phyloP scores from a whole-genome alignment of 2,329 filamentous ascomycete genomes.

The Penicillium glabrum region DNA sequence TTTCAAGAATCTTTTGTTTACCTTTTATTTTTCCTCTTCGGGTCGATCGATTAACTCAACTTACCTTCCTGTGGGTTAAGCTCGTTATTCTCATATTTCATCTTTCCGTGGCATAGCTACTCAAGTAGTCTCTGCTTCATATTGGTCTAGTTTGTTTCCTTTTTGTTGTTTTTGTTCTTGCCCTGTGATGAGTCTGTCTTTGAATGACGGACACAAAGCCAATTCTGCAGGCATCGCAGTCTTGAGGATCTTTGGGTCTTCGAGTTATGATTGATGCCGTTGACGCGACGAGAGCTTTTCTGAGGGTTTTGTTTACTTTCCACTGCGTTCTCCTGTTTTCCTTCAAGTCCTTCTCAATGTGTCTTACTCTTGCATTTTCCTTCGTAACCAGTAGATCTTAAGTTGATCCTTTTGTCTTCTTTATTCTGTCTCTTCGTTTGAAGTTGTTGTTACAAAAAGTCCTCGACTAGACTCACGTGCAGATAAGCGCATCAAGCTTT shows the following conservation, averaged over 20 bases:
- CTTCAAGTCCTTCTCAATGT: not conserved
- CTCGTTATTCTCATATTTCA: too few species aligned
- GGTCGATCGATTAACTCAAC: too few species aligned
- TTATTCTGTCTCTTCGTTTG: not conserved
- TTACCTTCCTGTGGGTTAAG: not conserved
- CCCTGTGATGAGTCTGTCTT: slow-evolving; percentile 42
- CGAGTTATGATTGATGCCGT: slow-evolving; percentile 35
- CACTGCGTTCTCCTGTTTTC: not conserved
- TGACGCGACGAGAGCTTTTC: slow-evolving; percentile 50
- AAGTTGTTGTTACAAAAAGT: not conserved
- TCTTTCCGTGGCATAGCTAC: not conserved
- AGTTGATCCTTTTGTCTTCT: not conserved
- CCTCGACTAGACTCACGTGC: not conserved
- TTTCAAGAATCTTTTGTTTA: not conserved
- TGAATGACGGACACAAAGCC: slow-evolving; percentile 33
- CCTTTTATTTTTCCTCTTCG: too few species aligned
- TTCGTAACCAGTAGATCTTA: not conserved
- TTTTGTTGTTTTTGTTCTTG: slow-evolving; percentile 3
- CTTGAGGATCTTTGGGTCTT: slow-evolving; percentile 10
- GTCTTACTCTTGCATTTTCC: not conserved
- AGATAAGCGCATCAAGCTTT: not conserved
- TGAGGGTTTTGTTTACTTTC: slow-evolving; percentile 30
- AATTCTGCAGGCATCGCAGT: slow-evolving; percentile 47
- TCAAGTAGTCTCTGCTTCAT: not conserved
- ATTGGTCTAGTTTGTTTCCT: not conserved